These are phyloP conservation scores for Colletotrichum sp. DNA, from an alignment of 2,329 filamentous ascomycete species.

Conservation along the genomic window DNA sequence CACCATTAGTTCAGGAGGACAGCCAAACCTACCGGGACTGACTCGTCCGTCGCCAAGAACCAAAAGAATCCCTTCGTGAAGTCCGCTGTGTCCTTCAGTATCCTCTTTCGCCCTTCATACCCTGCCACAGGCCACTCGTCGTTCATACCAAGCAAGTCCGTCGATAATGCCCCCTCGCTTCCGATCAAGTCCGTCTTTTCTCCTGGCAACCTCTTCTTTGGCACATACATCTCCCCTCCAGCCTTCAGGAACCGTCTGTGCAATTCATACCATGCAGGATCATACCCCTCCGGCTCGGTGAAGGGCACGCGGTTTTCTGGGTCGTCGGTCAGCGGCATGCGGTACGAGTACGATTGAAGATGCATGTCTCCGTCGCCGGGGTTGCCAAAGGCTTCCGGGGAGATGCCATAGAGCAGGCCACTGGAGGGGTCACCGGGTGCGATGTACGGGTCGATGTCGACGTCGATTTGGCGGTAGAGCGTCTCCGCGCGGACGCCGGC, in stretches of 20 bases:
- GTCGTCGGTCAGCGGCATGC: conserved; percentile 20
- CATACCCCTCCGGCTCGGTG: conserved; percentile 23
- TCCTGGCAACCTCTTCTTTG: conserved; percentile 14
- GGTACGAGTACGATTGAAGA: conserved; percentile 25
- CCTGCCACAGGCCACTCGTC: conserved; percentile 20
- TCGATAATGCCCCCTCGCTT: conserved; percentile 23
- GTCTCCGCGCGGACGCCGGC: conserved; percentile 24
- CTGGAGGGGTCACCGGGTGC: conserved; percentile 16
- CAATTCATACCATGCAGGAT: conserved; percentile 22
- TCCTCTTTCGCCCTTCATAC: conserved; percentile 12
- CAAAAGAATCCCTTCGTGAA: conserved; percentile 24
- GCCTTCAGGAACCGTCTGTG: conserved; percentile 14
- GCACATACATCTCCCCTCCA: conserved; percentile 17
- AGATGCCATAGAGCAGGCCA: conserved; percentile 23
- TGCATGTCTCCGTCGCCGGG: conserved; percentile 23
- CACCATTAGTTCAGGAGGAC: accelerated
- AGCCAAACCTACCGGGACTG: not conserved
- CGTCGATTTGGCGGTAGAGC: conserved; percentile 23
- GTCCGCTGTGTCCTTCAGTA: conserved; percentile 9
- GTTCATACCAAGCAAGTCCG: conserved; percentile 27
- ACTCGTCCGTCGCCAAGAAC: conserved; percentile 24
- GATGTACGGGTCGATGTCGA: conserved; percentile 25
- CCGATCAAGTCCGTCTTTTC: conserved; percentile 23
- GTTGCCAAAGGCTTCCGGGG: conserved; percentile 16
- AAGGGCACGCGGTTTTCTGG: conserved; percentile 18